Conservation (phyloP, 2,329 filamentous ascomycete genomes). For the Aureobasidium zeae region DNA sequence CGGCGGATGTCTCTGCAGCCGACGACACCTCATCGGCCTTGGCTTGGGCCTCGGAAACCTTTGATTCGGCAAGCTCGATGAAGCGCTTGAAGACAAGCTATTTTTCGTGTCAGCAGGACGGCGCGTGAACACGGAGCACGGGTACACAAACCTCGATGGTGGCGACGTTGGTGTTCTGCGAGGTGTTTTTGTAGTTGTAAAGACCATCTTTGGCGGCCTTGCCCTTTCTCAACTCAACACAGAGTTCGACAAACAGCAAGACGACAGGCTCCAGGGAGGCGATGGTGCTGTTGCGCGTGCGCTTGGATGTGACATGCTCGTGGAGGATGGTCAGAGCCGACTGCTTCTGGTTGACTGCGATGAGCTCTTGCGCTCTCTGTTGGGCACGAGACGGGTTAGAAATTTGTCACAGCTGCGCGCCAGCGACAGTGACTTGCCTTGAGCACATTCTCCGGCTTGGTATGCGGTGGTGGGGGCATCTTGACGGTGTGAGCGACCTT, state of each 20-base stretch:
- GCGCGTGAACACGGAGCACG: neutral
- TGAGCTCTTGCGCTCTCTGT: slow-evolving; percentile 89
- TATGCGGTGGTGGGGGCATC: slow-evolving; percentile 92
- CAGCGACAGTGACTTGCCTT: slow-evolving; percentile 46
- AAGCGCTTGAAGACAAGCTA: slow-evolving; percentile 92
- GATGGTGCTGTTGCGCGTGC: slow-evolving; percentile 95
- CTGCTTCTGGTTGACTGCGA: slow-evolving; percentile 87
- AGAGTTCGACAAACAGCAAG: slow-evolving; percentile 93
- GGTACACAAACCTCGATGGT: slow-evolving; percentile 83
- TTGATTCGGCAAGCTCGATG: slow-evolving; percentile 91
- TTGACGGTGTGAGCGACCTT: slow-evolving; percentile 30
- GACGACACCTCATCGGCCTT: slow-evolving; percentile 95
- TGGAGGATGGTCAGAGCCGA: slow-evolving; percentile 91
- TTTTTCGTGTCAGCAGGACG: slow-evolving; percentile 16
- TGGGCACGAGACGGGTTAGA: slow-evolving; percentile 18
- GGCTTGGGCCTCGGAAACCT: slow-evolving; percentile 89
- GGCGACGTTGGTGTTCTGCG: slow-evolving; percentile 95
- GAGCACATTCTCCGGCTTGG: slow-evolving; percentile 98
- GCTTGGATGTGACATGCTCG: slow-evolving; percentile 98
- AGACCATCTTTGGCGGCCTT: slow-evolving; percentile 97
- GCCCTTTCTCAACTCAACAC: slow-evolving; percentile 93
- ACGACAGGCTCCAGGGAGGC: slow-evolving; percentile 94
- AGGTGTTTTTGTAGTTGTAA: slow-evolving; percentile 99
- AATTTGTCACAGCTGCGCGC: slow-evolving; percentile 12
- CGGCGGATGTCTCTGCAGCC: slow-evolving; percentile 64